A percentile compares a stretch with the other conserved stretches of the same genome.
Conservation (phyloP, 768 basidiomycete genomes). For the Nidula microcarpa region DNA sequence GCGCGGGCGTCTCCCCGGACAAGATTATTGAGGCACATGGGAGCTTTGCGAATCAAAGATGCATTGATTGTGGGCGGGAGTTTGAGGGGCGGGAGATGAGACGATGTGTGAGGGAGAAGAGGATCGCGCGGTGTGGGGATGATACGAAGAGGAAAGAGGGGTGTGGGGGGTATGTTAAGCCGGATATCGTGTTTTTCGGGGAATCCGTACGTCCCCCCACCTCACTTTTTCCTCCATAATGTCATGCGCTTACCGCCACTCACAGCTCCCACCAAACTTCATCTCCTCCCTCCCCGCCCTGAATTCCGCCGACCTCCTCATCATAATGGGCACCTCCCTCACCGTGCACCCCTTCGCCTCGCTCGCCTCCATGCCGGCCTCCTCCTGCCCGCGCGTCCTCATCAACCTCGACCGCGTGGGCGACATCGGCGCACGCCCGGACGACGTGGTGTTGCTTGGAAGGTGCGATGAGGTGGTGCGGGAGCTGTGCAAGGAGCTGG, state of each 20-base stretch:
- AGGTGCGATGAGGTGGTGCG: conserved; percentile 69
- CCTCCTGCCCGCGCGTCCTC: conserved; percentile 73
- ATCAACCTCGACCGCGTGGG: conserved; percentile 87
- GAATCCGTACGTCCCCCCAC: conserved; percentile 50
- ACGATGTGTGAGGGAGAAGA: conserved; percentile 51
- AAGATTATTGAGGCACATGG: conserved; percentile 95
- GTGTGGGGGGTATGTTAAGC: conserved; percentile 80
- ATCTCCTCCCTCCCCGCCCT: conserved; percentile 51
- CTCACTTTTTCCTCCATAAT: neutral
- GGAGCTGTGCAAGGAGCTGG: conserved; percentile 61
- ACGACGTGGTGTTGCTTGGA: conserved; percentile 65
- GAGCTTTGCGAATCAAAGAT: conserved; percentile 85
- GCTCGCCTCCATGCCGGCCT: conserved; percentile 54
- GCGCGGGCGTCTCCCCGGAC: conserved; percentile 69
- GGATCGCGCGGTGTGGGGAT: conserved; percentile 59
- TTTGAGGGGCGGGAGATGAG: conserved; percentile 72
- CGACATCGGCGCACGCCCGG: conserved; percentile 44
- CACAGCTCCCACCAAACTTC: conserved; percentile 73
- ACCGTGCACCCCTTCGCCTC: conserved; percentile 86
- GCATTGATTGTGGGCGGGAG: conserved; percentile 64
- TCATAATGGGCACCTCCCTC: conserved; percentile 89
- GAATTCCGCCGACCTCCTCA: conserved; percentile 73
- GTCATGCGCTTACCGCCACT: neutral
- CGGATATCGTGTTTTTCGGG: conserved; percentile 95
- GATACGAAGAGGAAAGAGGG: conserved; percentile 5